These are phyloP conservation scores for Gastrolobium bilobum DNA, from an alignment of 306 rosid species.

Conservation along the genomic window DNA sequence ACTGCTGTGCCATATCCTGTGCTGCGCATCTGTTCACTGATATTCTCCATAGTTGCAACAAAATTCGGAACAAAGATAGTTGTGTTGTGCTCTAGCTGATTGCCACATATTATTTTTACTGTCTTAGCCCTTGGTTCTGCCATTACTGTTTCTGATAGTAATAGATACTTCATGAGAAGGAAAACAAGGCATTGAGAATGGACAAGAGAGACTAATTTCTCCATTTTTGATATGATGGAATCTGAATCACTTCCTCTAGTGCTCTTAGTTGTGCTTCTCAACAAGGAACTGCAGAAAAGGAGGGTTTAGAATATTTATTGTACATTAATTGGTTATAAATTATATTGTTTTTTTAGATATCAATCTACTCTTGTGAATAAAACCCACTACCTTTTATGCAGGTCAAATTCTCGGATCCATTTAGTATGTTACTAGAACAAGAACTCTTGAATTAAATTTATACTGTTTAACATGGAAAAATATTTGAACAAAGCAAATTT, in stretches of 20 bases:
- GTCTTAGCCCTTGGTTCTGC: constrained; percentile 73
- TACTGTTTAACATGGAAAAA: not conserved
- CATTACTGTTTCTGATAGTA: constrained; percentile 41
- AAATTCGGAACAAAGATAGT: constrained; percentile 66
- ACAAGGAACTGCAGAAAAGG: constrained; percentile 27
- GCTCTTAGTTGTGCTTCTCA: constrained; percentile 25
- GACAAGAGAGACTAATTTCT: constrained; percentile 22
- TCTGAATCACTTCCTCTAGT: constrained; percentile 32
- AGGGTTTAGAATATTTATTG: constrained; percentile 5
- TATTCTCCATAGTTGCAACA: constrained; percentile 66
- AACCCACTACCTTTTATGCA: no score
- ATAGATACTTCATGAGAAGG: constrained; percentile 41
- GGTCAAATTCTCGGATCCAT: no score
- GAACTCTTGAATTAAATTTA: not conserved
- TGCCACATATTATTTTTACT: constrained; percentile 55
- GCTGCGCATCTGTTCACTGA: constrained; percentile 68
- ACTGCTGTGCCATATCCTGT: constrained; percentile 67
- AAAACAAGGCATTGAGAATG: constrained; percentile 36
- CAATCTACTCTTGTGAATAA: no score
- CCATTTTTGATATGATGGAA: constrained; percentile 39
- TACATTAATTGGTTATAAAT: constrained; percentile 16
- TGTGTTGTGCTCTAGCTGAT: constrained; percentile 57
- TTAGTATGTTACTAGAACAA: no score
- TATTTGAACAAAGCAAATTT: not conserved
- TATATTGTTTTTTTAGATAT: not conserved